Conservation (phyloP, 129 eudicot genomes). For the Kitagawia praeruptora region DNA sequence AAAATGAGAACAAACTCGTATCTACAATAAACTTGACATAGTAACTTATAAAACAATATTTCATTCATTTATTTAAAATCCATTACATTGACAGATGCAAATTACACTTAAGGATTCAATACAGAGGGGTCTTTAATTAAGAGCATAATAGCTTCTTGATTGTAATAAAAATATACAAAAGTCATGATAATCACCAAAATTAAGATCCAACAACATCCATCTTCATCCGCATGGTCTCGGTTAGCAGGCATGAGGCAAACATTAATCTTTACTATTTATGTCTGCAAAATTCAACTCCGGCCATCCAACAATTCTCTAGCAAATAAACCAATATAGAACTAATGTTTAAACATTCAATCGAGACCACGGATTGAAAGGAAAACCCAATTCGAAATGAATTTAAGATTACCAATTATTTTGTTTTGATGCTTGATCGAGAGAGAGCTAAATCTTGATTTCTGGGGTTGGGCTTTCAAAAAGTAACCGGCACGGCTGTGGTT, state of each 20-base stretch:
- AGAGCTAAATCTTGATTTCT: too few relatives aligned
- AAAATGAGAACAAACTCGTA: too few relatives aligned
- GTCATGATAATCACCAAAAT: not conserved
- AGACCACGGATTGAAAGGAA: too few relatives aligned
- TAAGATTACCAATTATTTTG: too few relatives aligned
- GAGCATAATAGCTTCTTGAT: constrained; percentile 7
- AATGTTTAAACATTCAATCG: too few relatives aligned
- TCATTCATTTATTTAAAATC: not conserved
- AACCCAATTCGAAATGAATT: too few relatives aligned
- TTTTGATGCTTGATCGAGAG: too few relatives aligned
- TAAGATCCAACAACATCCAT: constrained; percentile 6
- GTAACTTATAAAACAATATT: not conserved
- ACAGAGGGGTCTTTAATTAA: not conserved
- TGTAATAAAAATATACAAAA: not conserved
- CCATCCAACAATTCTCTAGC: not conserved
- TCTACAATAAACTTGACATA: too few relatives aligned
- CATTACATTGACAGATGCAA: not conserved
- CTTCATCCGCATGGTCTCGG: not conserved
- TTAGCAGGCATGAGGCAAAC: constrained; percentile 3
- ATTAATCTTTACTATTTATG: constrained; percentile 4
- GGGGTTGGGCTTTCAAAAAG: too few relatives aligned
- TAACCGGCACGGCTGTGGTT: too few relatives aligned
- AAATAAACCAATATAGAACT: too few relatives aligned
- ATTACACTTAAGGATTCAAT: not conserved
- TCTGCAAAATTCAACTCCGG: not conserved